Evolutionary conservation across 306 rosid species (phyloP), one percentile per base, ranked within the genome.

Genomic region (Vicia sativa): DNA sequence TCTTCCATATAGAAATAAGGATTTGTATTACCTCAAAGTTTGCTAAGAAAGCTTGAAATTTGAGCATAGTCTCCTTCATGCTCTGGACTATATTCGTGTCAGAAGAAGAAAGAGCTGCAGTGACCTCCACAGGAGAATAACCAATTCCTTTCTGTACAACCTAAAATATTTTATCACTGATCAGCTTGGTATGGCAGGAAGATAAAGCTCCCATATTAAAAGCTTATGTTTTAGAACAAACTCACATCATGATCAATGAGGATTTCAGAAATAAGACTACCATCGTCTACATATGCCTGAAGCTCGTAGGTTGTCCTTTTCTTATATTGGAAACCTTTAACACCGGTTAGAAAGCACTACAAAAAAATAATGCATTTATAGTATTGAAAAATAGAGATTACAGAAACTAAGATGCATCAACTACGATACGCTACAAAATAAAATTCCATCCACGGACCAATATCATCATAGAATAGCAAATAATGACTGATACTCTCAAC

Each of bases 331-430:
- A 93, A 93, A 29, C 87, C 80, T 79, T 93, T 93, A 48, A 93
- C 96, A 23, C 95, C 97, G 63, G 98, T 90, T 85, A 93, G 77
- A 81, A 88, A 80, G 74, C 96, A 88, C 98, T 93, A 15, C 86
- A 76, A 81, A 80, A 41, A 41, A 29, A 31, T 2, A n/a, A 50
- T 60, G 29, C 28, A 61, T 68, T 65, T 76, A 68, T 35, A n/a
- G 1, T 59, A 69, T 7, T 61, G 81, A 41, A 35, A 74, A 48
- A 23, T 5, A 42, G 62, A 43, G 54, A 76, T 49, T 8, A 60
- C 71, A 68, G 58, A 68, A 68, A 38, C 9, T 11, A 53, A 23
- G 21, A 60, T 11, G 28, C 52, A 70, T 60, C 42, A 43, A 45
- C 35, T 63, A 62, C 13, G 35, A 26, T 37, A 67, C 44, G 67